Base-by-base conservation (phyloP, 495 filamentous ascomycete genomes). In the Penicillium goetzii region DNA sequence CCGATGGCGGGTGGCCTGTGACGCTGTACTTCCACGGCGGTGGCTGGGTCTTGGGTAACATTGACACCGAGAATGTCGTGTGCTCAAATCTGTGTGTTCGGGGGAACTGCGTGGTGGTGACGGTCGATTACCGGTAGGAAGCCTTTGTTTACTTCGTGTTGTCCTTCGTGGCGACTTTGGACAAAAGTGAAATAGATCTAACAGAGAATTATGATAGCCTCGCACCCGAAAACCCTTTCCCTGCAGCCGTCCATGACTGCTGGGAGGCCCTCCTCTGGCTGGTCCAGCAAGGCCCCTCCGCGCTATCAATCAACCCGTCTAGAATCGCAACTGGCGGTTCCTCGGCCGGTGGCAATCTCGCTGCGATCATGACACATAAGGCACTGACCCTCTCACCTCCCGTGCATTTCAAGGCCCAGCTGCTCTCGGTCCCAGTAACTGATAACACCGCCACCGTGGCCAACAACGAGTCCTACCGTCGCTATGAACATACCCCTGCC, bases 181-280 rank as follows among this genome's bases (percentile, higher is more conserved):
- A 6, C 23, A 33, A 21, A 2, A 28, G 10, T 23, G 23, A 1
- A 25, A 4, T 5, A 55, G 26, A 26, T 33, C 33, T 63, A 40
- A 41, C 53, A 10, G 9, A 14, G 19, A 45, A 25, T n/a, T n/a
- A n/a, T 4, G 21, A 1, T 34, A 72, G 70, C 47, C 79, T 87
- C 9, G 83, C 85, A 0, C 84, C 84, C 3, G 84, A 87, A 63
- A 64, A 83, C 54, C 84, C 80, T 23, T 87, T 75, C 59, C 85
- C 85, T 2, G 83, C 84, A 9, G 84, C 83, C 1, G 81, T 85
- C 7, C 80, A 85, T 19, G 85, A 87, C 65, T 78, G 78, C 64
- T 85, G 82, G 84, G 84, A 87, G 67, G 73, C 77, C 4, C 77
- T 87, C 7, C 78, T 85, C 57, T 87, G 84, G 83, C 73, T 85